phyloP scores from a whole-genome alignment of 176 grass and related monocot genomes.

The Phragmites australis region DNA sequence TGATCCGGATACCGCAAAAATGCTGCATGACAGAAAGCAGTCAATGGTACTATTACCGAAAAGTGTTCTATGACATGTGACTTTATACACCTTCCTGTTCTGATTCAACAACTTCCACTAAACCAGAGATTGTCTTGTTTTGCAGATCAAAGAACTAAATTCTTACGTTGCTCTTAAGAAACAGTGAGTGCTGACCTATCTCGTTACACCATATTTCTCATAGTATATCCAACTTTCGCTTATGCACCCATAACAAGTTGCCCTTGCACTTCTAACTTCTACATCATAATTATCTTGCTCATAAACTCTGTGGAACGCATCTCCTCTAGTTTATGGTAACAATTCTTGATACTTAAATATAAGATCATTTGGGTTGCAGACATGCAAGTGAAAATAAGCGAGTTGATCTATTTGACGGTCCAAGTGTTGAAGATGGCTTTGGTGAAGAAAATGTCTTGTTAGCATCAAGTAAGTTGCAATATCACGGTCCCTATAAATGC shows the following conservation, averaged over 20 bases:
- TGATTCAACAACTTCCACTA: neutral
- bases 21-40: constrained; percentile 85
- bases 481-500: neutral
- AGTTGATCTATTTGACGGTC: constrained; percentile 84
- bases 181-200: constrained; percentile 70
- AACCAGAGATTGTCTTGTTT: constrained; percentile 41
- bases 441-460: constrained; percentile 79
- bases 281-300: neutral
- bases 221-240: neutral
- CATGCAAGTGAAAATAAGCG: constrained; percentile 85
- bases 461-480: constrained; percentile 74
- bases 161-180: constrained; percentile 98
- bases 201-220: neutral
- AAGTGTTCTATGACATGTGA: neutral
- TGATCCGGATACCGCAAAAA: constrained; percentile 56
- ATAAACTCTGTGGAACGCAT: neutral
- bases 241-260: neutral
- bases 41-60: constrained; percentile 53
- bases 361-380: constrained; percentile 43
- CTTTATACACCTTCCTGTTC: neutral
- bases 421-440: constrained; percentile 71
- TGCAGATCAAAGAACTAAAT: constrained; percentile 97
- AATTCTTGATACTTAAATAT: neutral
- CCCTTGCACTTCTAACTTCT: neutral
- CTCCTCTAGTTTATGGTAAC: neutral